Conservation (phyloP, 805 yeast genomes). For the Yamadazyma nakazawae region DNA sequence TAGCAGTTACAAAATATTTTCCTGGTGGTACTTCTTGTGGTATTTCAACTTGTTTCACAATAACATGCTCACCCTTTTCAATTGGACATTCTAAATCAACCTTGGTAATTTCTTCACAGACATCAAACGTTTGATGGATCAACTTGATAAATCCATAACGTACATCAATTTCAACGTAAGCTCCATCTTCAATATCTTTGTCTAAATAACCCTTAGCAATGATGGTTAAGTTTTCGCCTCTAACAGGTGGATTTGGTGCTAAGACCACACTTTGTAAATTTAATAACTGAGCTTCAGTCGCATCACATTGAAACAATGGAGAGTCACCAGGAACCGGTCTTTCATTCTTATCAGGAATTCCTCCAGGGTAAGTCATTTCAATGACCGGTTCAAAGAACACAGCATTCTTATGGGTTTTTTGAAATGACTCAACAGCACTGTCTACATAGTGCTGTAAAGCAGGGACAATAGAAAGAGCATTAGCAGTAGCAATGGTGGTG, state of each 20-base stretch:
- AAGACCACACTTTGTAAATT: constrained; percentile 57
- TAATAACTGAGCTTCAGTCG: constrained; percentile 58
- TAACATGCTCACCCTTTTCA: constrained; percentile 58
- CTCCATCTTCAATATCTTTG: constrained; percentile 67
- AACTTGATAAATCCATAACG: constrained; percentile 88
- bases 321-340: constrained; percentile 89
- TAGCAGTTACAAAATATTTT: constrained; percentile 77
- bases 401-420: not conserved
- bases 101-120: constrained; percentile 82
- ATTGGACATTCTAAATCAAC: constrained; percentile 88
- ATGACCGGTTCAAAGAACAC: not conserved
- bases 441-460: constrained; percentile 14
- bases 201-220: constrained; percentile 65
- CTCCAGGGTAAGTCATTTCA: constrained; percentile 9
- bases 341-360: constrained; percentile 40
- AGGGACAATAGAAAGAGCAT: constrained; percentile 22
- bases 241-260: constrained; percentile 82
- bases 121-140: constrained; percentile 84
- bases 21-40: constrained; percentile 97
- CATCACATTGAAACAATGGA: constrained; percentile 78
- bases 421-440: constrained; percentile 15
- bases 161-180: constrained; percentile 93
- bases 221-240: constrained; percentile 82
- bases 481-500: constrained; percentile 13
- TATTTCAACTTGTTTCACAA: constrained; percentile 72